Evolutionary conservation across 306 rosid species (phyloP), one percentile per base, ranked within the genome.

Genomic region (Chamaecrista fasciculata): DNA sequence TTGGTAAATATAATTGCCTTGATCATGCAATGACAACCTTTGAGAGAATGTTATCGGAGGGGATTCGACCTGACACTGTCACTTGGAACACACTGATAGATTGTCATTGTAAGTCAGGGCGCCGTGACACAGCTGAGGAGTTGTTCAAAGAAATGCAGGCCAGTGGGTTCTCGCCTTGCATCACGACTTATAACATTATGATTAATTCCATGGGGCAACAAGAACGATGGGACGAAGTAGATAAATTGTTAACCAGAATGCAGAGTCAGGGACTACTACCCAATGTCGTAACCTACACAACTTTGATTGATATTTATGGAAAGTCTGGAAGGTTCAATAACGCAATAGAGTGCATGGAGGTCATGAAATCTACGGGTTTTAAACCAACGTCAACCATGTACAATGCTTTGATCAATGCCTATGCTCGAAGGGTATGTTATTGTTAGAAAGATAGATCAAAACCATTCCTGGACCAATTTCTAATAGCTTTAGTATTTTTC

Each of bases 331-430:
- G 98, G 67, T 92, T 92, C 60, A 79, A 76, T 26, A 96, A 92
- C 2, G 96, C 98, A 0, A 65, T 90, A 6, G 89, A 90, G 57
- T 92, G 93, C 87, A 80, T 92, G 80, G 91, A 87, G 53, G 87
- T 80, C 51, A 83, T 92, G 90, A 89, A 87, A 70, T 86, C 98
- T 70, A 76, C 80, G 8, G 98, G 96, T 64, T 73, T 89, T 82
- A 84, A 83, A 68, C 96, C 96, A 11, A 81, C 96, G 65, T 68
- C 96, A 15, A 81, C 96, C 8, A 89, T 92, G 96, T 89, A 87
- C 60, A 92, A 92, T 75, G 98, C 98, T 70, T 70, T 92, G 49
- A 89, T 92, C 68, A 92, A 92, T 78, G 96, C 98, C 70, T 89
- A 87, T 46, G 98, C 96, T 19, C 98, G 89, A 75, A 87, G 86